Evolutionary conservation across 257 asterid genomes (phyloP), one percentile per base, ranked within the genome.

Genomic region (Hygrophila difformis): DNA sequence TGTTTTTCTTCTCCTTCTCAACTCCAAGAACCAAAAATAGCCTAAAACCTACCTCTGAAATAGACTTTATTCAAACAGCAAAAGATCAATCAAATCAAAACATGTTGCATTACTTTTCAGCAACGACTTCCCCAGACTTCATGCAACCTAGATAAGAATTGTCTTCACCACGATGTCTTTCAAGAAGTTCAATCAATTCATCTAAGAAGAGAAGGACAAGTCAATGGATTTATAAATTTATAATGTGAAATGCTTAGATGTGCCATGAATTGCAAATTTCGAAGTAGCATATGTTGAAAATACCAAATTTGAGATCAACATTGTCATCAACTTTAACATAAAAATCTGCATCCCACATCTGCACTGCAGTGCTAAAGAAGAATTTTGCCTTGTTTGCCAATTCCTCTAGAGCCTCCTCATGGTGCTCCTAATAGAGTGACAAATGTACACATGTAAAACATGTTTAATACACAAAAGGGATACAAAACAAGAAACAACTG

Each of bases 371-470:
- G 65, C 93, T 74, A 57, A 87, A 78, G 76, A 87, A 87, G 63
- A 47, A 55, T 49, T 78, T 87, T 36, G 92, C 85, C 68, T 87
- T 87, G 68, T 80, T 87, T 58, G 93, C 75, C 60, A 77, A 61
- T 68, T 83, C 93, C 67, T 81, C 97, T 41, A 76, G 72, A 62
- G 93, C 95, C 89, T 84, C 97, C 71, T 87, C 97, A 44, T 87
- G 97, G 46, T 39, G 77, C 51, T 78, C 95, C 97, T 87, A 57
- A 48, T 20, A 51, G 18, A 49, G 19, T 52, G 49, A 36, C 5
- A 63, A 34, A 24, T 2, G 3, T 33, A 33, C 12, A 9, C 13
- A 41, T n/a, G 31, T 19, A 36, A 12, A 9, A 34, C 38, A 9
- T 47, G 18, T 53, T 48, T 31, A n/a, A 12, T 55, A 18, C 47